These are phyloP conservation scores for Saccharomyces paradoxus DNA, from an alignment of 805 yeast species.

Conservation along the genomic window DNA sequence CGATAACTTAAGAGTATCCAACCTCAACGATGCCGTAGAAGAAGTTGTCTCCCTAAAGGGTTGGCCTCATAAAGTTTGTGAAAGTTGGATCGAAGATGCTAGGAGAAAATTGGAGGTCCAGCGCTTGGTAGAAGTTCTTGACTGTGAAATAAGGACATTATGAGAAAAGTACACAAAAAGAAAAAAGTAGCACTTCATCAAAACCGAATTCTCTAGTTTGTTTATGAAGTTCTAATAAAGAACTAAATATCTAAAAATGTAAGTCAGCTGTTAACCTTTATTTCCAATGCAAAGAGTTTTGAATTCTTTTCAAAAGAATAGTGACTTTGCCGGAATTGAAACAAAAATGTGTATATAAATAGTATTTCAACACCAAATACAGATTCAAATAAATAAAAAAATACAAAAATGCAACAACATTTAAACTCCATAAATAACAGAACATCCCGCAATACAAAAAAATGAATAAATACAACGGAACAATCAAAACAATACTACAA, in stretches of 20 bases:
- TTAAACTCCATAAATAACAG: neutral
- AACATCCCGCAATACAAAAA: neutral
- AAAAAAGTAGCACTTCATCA: neutral
- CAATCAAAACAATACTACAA: neutral
- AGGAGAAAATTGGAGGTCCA: constrained; percentile 85
- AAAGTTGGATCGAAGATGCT: constrained; percentile 85
- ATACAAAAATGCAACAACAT: neutral
- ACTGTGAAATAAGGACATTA: constrained; percentile 50
- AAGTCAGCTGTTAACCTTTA: neutral
- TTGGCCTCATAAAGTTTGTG: constrained; percentile 83
- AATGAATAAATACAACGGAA: neutral
- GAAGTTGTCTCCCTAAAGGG: constrained; percentile 86
- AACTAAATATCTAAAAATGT: neutral
- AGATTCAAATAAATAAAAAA: neutral
- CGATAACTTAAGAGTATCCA: constrained; percentile 62
- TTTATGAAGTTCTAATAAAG: neutral
- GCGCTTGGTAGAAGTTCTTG: constrained; percentile 62
- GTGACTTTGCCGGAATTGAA: neutral
- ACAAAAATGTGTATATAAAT: neutral
- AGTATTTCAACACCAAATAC: neutral
- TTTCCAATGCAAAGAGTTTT: neutral
- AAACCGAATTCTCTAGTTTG: neutral
- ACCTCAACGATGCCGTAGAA: constrained; percentile 82
- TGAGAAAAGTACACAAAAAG: constrained; percentile 11
- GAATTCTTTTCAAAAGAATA: neutral